Conservation (phyloP, 495 filamentous ascomycete species). For the Neurospora sp. region DNA sequence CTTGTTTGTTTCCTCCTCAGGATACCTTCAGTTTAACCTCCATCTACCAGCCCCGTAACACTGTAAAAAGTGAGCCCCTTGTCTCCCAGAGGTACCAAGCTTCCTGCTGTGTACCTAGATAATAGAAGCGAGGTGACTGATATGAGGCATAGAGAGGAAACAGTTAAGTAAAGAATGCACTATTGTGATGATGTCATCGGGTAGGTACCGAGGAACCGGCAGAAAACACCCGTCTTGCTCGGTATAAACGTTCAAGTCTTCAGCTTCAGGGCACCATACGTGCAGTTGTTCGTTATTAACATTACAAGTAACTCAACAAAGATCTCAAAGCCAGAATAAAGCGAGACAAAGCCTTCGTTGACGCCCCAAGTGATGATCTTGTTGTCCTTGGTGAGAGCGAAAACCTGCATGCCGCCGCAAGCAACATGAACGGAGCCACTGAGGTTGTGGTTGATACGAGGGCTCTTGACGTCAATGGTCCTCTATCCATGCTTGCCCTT, state of each 20-base stretch:
- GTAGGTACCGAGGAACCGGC: too few species aligned
- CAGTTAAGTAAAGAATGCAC: too few species aligned
- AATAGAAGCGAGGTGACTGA: too few species aligned
- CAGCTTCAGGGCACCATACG: neutral
- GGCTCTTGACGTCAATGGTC: constrained; percentile 44
- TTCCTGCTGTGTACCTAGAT: too few species aligned
- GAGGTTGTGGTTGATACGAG: constrained; percentile 41
- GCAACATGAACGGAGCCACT: constrained; percentile 51
- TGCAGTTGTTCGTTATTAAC: neutral
- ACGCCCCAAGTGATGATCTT: constrained; percentile 62
- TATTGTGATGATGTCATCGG: too few species aligned
- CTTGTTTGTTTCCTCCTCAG: too few species aligned
- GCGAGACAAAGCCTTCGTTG: constrained; percentile 32
- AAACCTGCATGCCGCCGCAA: constrained; percentile 54
- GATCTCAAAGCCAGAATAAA: neutral
- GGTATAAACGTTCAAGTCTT: neutral
- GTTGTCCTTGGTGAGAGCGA: constrained; percentile 55
- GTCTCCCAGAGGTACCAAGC: too few species aligned
- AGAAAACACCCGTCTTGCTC: too few species aligned
- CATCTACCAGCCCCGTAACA: too few species aligned
- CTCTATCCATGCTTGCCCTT: constrained; percentile 34
- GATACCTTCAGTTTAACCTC: too few species aligned
- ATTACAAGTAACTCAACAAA: neutral
- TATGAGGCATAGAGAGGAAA: too few species aligned
- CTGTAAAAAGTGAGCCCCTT: too few species aligned